phyloP scores from a whole-genome alignment of 2,329 filamentous ascomycete species.

The Neofusicoccum umdonicola region DNA sequence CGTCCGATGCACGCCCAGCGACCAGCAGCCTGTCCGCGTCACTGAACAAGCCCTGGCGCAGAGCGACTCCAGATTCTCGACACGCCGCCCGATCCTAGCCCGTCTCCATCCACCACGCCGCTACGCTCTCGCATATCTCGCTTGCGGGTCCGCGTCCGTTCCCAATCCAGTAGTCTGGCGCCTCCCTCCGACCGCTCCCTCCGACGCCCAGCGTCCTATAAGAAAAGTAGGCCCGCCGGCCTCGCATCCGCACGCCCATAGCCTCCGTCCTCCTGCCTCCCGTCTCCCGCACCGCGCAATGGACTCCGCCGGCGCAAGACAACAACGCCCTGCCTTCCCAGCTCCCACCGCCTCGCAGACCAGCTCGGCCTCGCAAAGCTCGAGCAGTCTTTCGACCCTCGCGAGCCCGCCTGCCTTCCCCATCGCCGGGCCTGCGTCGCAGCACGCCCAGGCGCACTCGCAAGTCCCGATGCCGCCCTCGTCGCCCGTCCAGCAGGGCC shows the following conservation, averaged over 20 bases:
- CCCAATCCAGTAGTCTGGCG: neutral
- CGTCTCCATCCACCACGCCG: neutral
- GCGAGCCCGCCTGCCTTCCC: conserved; percentile 22
- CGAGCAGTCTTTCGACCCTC: conserved; percentile 43
- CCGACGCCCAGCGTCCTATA: neutral
- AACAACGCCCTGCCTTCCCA: conserved; percentile 17
- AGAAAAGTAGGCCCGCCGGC: conserved; percentile 4
- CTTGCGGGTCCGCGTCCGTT: conserved; percentile 13
- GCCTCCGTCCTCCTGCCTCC: neutral
- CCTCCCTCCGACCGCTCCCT: neutral
- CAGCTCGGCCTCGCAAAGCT: conserved; percentile 40
- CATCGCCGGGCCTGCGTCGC: conserved; percentile 19
- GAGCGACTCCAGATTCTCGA: conserved; percentile 4
- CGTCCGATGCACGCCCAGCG: neutral
- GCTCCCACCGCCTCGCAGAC: conserved; percentile 11
- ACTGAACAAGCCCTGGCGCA: neutral
- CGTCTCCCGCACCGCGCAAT: neutral
- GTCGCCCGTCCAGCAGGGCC: conserved; percentile 33
- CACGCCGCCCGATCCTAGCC: neutral
- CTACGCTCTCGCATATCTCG: neutral
- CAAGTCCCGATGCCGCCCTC: conserved; percentile 28
- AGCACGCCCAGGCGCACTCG: neutral
- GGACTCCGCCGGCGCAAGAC: conserved; percentile 14
- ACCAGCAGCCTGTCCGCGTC: neutral
- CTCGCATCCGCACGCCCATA: neutral